Conservation (phyloP, 1,284 basidiomycete genomes). For the Marasmius tenuissimus region DNA sequence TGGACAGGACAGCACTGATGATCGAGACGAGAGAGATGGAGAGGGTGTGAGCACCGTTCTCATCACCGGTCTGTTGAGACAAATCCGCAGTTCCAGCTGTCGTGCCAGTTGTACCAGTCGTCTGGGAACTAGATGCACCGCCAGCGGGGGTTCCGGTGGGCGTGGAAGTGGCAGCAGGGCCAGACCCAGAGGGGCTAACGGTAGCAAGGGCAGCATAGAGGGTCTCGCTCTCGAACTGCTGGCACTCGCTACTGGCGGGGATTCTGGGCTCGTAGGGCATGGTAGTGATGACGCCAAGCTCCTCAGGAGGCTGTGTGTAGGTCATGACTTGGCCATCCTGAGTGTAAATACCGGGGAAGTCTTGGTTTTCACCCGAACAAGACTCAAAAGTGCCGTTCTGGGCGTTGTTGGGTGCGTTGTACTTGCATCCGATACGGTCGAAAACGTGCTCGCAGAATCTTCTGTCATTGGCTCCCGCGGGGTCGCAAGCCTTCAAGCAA, state of each 20-base stretch:
- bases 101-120: background rate
- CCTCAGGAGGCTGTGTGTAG: slow-evolving; percentile 62
- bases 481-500: slow-evolving; percentile 64
- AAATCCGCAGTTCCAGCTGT: too few relatives aligned
- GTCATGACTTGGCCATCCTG: slow-evolving; percentile 39
- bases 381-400: slow-evolving; percentile 54
- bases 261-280: slow-evolving; percentile 60
- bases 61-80: background rate
- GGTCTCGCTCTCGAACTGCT: slow-evolving; percentile 45
- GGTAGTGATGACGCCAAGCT: slow-evolving; percentile 51
- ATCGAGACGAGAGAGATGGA: slow-evolving; percentile 10
- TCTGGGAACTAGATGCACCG: background rate
- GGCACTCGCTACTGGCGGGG: slow-evolving; percentile 63
- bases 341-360: slow-evolving; percentile 55
- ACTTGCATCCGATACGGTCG: slow-evolving; percentile 69
- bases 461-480: slow-evolving; percentile 46
- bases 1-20: slow-evolving; percentile 57
- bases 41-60: background rate
- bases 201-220: slow-evolving; percentile 42
- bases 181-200: slow-evolving; percentile 26
- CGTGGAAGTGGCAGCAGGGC: background rate
- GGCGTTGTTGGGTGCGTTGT: slow-evolving; percentile 68
- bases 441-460: slow-evolving; percentile 61
- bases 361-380: slow-evolving; percentile 65
- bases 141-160: background rate